phyloP scores from a whole-genome alignment of 1,139 yeast genomes.

The Yamadazyma mexicana region DNA sequence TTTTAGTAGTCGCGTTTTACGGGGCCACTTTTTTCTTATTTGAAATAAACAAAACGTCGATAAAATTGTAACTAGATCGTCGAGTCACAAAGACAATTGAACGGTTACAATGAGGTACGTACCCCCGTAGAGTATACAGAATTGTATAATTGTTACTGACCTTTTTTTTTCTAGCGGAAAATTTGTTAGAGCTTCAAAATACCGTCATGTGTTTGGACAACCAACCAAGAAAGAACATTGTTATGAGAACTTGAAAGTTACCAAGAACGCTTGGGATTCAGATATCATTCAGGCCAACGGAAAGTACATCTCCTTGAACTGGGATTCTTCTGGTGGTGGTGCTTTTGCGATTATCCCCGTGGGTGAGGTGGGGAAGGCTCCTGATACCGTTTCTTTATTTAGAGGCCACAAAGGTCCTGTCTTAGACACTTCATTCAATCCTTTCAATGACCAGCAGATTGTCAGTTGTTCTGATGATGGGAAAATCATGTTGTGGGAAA shows the following conservation, averaged over 20 bases:
- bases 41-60: neutral
- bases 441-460: conserved; percentile 73
- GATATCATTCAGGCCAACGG: conserved; percentile 81
- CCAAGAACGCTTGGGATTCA: conserved; percentile 96
- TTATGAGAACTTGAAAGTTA: conserved; percentile 81
- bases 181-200: conserved; percentile 94
- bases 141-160: conserved; percentile 6
- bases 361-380: conserved; percentile 86
- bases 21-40: neutral
- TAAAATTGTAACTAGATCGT: neutral
- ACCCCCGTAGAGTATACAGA: neutral
- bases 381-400: conserved; percentile 88
- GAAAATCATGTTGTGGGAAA: conserved; percentile 80
- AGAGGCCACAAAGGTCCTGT: conserved; percentile 96
- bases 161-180: conserved; percentile 57
- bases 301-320: conserved; percentile 79
- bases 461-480: conserved; percentile 94
- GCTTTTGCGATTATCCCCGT: conserved; percentile 93
- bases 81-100: no score
- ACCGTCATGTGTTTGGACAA: conserved; percentile 95
- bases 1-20: no score
- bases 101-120: conserved; percentile 8
- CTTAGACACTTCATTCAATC: conserved; percentile 91
- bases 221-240: conserved; percentile 83
- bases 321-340: conserved; percentile 97